Conservation (phyloP, 2,329 filamentous ascomycete genomes). For the Xylaria sp. region DNA sequence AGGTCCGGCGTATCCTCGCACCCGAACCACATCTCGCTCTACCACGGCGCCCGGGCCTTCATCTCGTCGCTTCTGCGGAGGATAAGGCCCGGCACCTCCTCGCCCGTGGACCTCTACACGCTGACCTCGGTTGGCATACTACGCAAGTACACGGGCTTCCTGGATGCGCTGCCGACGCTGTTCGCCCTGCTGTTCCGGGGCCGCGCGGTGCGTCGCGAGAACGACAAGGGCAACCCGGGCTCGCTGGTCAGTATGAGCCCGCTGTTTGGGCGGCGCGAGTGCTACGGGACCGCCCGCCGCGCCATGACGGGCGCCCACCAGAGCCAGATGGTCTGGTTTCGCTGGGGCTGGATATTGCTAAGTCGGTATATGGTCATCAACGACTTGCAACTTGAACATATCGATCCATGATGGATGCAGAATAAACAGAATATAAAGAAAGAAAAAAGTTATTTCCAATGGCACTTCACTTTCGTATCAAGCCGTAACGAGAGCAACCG, state of each 20-base stretch:
- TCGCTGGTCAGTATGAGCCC: slow-evolving; percentile 78
- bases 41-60: slow-evolving; percentile 82
- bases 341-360: slow-evolving; percentile 92
- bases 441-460: not conserved
- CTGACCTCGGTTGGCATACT: slow-evolving; percentile 76
- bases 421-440: not conserved
- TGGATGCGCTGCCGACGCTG: slow-evolving; percentile 81
- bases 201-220: slow-evolving; percentile 36
- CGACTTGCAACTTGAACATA: slow-evolving; percentile 73
- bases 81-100: slow-evolving; percentile 71
- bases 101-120: slow-evolving; percentile 86
- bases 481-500: not conserved
- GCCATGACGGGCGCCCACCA: slow-evolving; percentile 92
- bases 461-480: not conserved
- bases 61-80: slow-evolving; percentile 70
- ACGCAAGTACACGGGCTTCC: slow-evolving; percentile 83
- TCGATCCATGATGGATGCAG: slow-evolving; percentile 42
- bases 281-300: slow-evolving; percentile 71
- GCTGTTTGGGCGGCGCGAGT: slow-evolving; percentile 66
- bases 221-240: slow-evolving; percentile 61
- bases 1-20: slow-evolving; percentile 82
- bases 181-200: slow-evolving; percentile 61
- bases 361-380: slow-evolving; percentile 97
- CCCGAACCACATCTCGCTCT: slow-evolving; percentile 92
- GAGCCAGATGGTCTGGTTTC: slow-evolving; percentile 99